Evolutionary conservation across 305 asterid genomes (phyloP).

Genomic region (Fraxinus greggii): DNA sequence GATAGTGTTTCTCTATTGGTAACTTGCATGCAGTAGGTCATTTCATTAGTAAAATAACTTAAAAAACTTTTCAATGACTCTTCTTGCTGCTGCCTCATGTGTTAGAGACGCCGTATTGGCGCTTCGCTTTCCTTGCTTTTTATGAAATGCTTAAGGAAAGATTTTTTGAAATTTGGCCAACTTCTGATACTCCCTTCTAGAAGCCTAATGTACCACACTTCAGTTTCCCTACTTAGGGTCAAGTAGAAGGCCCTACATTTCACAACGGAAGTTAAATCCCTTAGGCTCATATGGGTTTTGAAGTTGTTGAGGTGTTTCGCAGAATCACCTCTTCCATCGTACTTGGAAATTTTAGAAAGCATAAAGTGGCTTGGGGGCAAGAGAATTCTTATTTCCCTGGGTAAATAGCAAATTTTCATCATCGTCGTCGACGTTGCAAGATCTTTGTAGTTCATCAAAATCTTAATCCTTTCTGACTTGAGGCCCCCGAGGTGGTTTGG

Average conservation of each 20-base stretch:
- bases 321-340: neutral
- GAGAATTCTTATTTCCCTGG: neutral
- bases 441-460: neutral
- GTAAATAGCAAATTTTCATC: neutral
- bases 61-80: too few relatives aligned
- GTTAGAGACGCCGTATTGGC: too few relatives aligned
- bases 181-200: too few relatives aligned
- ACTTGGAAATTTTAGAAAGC: neutral
- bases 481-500: neutral
- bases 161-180: too few relatives aligned
- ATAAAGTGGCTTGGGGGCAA: neutral
- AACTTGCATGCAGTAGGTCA: too few relatives aligned
- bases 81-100: too few relatives aligned
- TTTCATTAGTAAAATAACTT: too few relatives aligned
- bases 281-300: neutral
- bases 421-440: neutral
- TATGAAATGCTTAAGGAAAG: too few relatives aligned
- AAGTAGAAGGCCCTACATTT: neutral
- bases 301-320: neutral
- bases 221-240: neutral
- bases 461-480: neutral
- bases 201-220: too few relatives aligned
- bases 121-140: too few relatives aligned
- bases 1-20: too few relatives aligned
- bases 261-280: neutral